Evolutionary conservation across 176 grass and related monocot species (phyloP), one percentile per base, ranked within the genome.

Genomic region (Hyparrhenia diplandra): DNA sequence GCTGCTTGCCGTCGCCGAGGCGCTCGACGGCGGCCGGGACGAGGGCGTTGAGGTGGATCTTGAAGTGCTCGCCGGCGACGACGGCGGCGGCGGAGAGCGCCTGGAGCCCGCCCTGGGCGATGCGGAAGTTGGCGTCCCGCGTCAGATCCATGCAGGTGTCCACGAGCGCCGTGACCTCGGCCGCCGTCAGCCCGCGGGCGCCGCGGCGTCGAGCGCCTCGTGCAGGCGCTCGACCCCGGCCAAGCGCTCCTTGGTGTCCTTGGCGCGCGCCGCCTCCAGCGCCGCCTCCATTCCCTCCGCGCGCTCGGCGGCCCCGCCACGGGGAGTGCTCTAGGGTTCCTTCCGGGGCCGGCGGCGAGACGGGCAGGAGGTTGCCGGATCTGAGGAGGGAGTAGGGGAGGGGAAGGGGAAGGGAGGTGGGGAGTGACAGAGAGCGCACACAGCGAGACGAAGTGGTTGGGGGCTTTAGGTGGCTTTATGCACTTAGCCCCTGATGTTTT

Each of bases 1-100:
- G 95, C 81, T 98, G 95, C 77, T 98, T 98, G 13, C 95, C 92
- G 39, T 95, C 92, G 0, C 92, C 94, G 46, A 98, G 90, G 3
- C 92, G 82, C 84, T 98, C 92, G 6, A 98, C 95, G 61, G 86
- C 64, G n/a, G 90, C 95, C 1, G 95, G 92, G 43, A 95, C 92
- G 11, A 98, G 92, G 0, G 82, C 92, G 64, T 98, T 98, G 36
- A 98, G 88, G 85, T 93, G 95, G 78, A 98, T 88, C 90, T 98
- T 93, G 64, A 95, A 89, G 77, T 95, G 90, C 24, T 95, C 92
- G 41, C 95, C 95, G 31, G 92, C 90, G 75, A 98, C 88, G 49
- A 98, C 95, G 5, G 92, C 95, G 30, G 95, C 92, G 8, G 90
- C 87, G 64, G 95, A 94, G 73, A 98, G 77, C 61, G 90, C 95